Percentiles rank a stretch among this genome's conserved stretches.
These are phyloP conservation scores for Xylaria acuta DNA, from an alignment of 495 filamentous ascomycete genomes.

Conservation along the genomic window DNA sequence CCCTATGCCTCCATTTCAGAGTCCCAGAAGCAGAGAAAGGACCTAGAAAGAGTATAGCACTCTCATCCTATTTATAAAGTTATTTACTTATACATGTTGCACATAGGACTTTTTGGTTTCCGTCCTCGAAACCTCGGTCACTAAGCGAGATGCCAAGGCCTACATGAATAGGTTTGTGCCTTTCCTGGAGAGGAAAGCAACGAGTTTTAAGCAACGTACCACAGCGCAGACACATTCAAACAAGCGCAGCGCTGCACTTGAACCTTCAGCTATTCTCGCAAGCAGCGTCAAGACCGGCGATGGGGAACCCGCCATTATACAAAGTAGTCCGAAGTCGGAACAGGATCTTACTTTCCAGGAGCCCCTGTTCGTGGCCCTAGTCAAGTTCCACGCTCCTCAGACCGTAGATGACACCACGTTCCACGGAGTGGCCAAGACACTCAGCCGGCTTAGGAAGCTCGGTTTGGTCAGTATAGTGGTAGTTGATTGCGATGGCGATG, in stretches of 20 bases:
- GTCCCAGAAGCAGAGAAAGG: slow-evolving; percentile 51
- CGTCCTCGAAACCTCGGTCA: slow-evolving; percentile 81
- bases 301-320: slow-evolving; percentile 17
- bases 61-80: background rate
- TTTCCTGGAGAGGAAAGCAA: slow-evolving; percentile 48
- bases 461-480: slow-evolving; percentile 84
- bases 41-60: slow-evolving; percentile 46
- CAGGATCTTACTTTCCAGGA: slow-evolving; percentile 45
- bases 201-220: slow-evolving; percentile 41
- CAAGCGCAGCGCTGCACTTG: slow-evolving; percentile 9
- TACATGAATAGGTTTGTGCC: slow-evolving; percentile 82
- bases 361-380: slow-evolving; percentile 78
- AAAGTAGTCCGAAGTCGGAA: slow-evolving; percentile 60
- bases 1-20: slow-evolving; percentile 47
- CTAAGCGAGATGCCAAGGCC: slow-evolving; percentile 86
- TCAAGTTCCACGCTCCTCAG: slow-evolving; percentile 81
- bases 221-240: slow-evolving; percentile 38
- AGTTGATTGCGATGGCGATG: slow-evolving; percentile 65
- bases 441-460: slow-evolving; percentile 80
- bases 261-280: slow-evolving; percentile 18
- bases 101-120: slow-evolving; percentile 80
- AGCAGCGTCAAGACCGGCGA: slow-evolving; percentile 26
- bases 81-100: slow-evolving; percentile 25
- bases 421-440: slow-evolving; percentile 77
- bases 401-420: slow-evolving; percentile 69